Percentiles rank a stretch among this genome's conserved stretches.
These are phyloP conservation scores for Sphaerobolus stellatus DNA, from an alignment of 1,284 basidiomycete genomes.

Conservation along the genomic window DNA sequence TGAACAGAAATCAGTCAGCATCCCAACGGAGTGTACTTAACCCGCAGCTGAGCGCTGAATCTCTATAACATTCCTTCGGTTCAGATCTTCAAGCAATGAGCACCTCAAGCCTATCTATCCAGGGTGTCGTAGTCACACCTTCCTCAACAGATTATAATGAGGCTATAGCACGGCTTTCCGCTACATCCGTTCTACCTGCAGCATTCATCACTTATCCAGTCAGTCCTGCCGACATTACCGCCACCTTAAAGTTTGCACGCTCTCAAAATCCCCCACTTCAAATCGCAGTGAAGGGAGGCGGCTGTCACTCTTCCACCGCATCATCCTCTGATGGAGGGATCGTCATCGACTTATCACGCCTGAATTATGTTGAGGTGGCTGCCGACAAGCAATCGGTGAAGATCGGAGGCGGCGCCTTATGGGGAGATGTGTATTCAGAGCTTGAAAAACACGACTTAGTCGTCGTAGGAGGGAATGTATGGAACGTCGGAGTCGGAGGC, in stretches of 20 bases:
- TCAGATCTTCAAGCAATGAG: no score
- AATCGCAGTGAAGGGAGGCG: constrained; percentile 14
- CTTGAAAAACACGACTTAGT: constrained; percentile 14
- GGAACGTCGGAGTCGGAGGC: constrained; percentile 12
- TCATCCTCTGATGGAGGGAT: constrained; percentile 15
- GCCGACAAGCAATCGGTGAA: constrained; percentile 12
- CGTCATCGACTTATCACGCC: constrained; percentile 15
- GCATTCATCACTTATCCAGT: not conserved
- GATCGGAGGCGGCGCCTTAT: constrained; percentile 16
- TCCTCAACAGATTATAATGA: not conserved
- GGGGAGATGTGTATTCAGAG: constrained; percentile 15
- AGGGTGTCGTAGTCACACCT: not conserved
- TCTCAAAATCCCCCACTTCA: not conserved
- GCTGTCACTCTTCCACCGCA: constrained; percentile 8
- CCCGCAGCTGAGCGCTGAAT: no score
- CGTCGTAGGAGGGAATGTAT: constrained; percentile 9
- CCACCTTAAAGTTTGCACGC: not conserved
- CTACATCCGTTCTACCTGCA: not conserved
- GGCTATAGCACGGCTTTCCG: not conserved
- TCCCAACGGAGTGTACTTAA: no score
- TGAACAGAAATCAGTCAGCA: no score
- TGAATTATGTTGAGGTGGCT: constrained; percentile 16
- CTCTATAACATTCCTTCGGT: no score
- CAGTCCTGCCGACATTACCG: not conserved
- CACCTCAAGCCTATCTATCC: not conserved